These are phyloP conservation scores for Pinus albicaulis DNA, from an alignment of 75 land plant species.

Conservation along the genomic window DNA sequence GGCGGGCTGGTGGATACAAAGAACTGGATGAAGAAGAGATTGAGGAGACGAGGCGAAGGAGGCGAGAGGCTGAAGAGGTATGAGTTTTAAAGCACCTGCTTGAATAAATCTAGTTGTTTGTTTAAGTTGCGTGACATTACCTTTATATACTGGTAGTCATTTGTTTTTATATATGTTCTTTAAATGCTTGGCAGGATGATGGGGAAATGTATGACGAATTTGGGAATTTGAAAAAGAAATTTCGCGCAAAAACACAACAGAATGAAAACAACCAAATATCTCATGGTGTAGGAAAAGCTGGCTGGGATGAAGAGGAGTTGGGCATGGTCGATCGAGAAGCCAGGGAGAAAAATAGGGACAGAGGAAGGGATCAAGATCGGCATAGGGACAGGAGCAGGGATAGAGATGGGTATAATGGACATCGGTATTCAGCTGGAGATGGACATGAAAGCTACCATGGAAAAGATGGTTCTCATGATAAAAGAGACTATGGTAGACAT, in stretches of 20 bases:
- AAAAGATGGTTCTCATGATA: constrained; percentile 11
- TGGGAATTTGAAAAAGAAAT: constrained; percentile 94
- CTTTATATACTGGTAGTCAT: no score
- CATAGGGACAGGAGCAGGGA: constrained; percentile 14
- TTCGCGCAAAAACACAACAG: constrained; percentile 77
- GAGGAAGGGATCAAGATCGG: constrained; percentile 40
- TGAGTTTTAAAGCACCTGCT: not conserved
- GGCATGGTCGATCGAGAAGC: constrained; percentile 32
- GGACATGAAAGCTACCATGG: constrained; percentile 6
- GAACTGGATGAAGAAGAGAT: constrained; percentile 97
- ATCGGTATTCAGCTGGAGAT: constrained; percentile 14
- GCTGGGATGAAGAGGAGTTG: constrained; percentile 92
- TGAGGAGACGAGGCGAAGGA: constrained; percentile 81
- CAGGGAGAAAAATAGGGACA: constrained; percentile 58
- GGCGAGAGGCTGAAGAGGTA: constrained; percentile 88
- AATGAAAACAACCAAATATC: constrained; percentile 33
- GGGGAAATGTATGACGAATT: constrained; percentile 99
- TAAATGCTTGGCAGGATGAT: constrained; percentile 69
- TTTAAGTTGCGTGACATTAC: not conserved
- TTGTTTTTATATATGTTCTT: constrained; percentile 1
- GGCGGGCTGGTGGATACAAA: constrained; percentile 95
- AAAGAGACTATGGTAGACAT: constrained; percentile 7
- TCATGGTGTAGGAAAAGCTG: constrained; percentile 81
- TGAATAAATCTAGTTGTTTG: not conserved
- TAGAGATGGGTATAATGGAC: constrained; percentile 20